Percentiles rank a stretch among this genome's conserved stretches.
phyloP scores from a whole-genome alignment of 2,329 filamentous ascomycete genomes.

The Paecilomyces dactylethromorphus region DNA sequence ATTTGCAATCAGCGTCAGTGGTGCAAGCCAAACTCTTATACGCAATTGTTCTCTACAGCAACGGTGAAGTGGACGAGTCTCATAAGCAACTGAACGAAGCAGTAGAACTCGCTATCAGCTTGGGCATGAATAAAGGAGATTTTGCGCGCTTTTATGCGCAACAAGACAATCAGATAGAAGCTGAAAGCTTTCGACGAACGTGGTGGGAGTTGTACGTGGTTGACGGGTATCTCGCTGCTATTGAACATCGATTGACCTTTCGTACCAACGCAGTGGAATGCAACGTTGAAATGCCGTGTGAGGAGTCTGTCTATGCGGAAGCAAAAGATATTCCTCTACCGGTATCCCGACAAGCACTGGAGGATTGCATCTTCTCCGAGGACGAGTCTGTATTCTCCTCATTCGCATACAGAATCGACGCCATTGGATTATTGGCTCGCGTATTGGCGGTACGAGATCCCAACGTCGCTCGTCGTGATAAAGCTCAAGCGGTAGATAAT shows the following conservation, averaged over 20 bases:
- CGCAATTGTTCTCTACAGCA: slow-evolving; percentile 3
- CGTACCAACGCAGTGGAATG: slow-evolving; percentile 62
- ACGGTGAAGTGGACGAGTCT: slow-evolving; percentile 2
- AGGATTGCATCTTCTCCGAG: no score
- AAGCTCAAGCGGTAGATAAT: slow-evolving; percentile 53
- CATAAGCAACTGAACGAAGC: neutral
- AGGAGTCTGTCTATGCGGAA: slow-evolving; percentile 55
- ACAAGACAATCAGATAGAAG: slow-evolving; percentile 45
- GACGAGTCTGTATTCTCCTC: slow-evolving; percentile 68
- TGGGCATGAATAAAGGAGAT: slow-evolving; percentile 3
- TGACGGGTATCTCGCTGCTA: slow-evolving; percentile 73
- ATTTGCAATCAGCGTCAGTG: slow-evolving; percentile 1
- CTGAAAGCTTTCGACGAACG: slow-evolving; percentile 77
- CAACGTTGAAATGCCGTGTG: slow-evolving; percentile 69
- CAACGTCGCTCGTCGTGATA: no score
- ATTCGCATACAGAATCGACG: slow-evolving; percentile 75
- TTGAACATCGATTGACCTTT: slow-evolving; percentile 44
- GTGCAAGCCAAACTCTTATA: slow-evolving; percentile 5
- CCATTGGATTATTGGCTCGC: slow-evolving; percentile 66
- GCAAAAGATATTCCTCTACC: slow-evolving; percentile 50
- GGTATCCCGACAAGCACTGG: no score
- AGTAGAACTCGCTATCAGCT: slow-evolving; percentile 32
- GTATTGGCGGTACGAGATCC: no score
- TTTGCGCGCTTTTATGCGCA: neutral
- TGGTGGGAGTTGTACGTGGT: slow-evolving; percentile 80